Percentiles rank a stretch among this genome's conserved stretches.
Evolutionary conservation across 495 filamentous ascomycete species (phyloP).

Genomic region (Daldinia childiae): DNA sequence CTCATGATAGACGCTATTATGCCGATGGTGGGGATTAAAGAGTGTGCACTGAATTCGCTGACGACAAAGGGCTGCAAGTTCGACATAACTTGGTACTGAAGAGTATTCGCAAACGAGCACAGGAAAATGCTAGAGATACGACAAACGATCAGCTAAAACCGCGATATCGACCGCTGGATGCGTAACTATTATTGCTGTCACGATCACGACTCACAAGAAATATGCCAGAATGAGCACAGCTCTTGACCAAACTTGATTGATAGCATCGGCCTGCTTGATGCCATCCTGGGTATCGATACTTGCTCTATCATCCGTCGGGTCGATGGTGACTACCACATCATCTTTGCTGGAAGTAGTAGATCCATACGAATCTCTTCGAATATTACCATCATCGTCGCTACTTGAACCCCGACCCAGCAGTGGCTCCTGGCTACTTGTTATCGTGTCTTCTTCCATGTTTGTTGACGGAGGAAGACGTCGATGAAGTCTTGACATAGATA

Average conservation of each 20-base stretch:
- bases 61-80: slow-evolving; percentile 59
- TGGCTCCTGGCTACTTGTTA: slow-evolving; percentile 36
- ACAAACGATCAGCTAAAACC: slow-evolving; percentile 28
- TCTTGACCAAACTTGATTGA: slow-evolving; percentile 58
- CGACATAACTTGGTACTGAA: slow-evolving; percentile 55
- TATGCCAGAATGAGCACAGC: slow-evolving; percentile 53
- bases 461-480: slow-evolving; percentile 31
- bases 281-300: slow-evolving; percentile 44
- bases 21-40: slow-evolving; percentile 57
- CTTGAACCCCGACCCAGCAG: slow-evolving; percentile 36
- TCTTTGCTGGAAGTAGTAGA: slow-evolving; percentile 41
- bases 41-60: slow-evolving; percentile 58
- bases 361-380: slow-evolving; percentile 38
- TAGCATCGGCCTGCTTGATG: slow-evolving; percentile 56
- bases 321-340: slow-evolving; percentile 20
- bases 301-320: slow-evolving; percentile 43
- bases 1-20: slow-evolving; percentile 67
- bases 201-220: slow-evolving; percentile 48
- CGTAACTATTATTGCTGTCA: neutral
- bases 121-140: slow-evolving; percentile 50
- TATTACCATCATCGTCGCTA: slow-evolving; percentile 25
- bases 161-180: slow-evolving; percentile 2
- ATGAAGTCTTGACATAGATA: slow-evolving; percentile 40
- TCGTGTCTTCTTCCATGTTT: slow-evolving; percentile 41
- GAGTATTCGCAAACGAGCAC: slow-evolving; percentile 58